phyloP scores from a whole-genome alignment of 2,329 filamentous ascomycete species.

The Botrytis deweyae region DNA sequence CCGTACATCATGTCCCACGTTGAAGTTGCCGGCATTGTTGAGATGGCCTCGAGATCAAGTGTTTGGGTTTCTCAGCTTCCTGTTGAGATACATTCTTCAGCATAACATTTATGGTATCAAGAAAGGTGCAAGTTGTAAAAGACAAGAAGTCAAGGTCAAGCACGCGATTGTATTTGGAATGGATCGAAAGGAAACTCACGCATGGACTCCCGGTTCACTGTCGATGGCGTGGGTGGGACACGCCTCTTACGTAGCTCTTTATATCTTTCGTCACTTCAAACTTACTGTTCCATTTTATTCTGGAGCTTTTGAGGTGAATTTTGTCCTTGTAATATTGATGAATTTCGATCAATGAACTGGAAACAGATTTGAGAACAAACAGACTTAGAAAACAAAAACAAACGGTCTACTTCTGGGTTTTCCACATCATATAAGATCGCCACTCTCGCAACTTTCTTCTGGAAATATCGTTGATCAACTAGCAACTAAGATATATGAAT shows the following conservation, averaged over 20 bases:
- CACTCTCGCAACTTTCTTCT: neutral
- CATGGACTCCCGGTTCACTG: neutral
- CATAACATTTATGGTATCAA: neutral
- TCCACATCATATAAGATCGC: neutral
- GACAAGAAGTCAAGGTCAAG: neutral
- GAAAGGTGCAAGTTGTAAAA: neutral
- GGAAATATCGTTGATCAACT: neutral
- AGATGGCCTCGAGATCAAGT: neutral
- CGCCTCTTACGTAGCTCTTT: neutral
- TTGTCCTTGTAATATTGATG: neutral
- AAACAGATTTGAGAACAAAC: neutral
- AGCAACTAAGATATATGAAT: neutral
- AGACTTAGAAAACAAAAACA: neutral
- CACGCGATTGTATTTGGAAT: neutral
- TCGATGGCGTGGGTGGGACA: neutral
- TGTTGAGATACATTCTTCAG: constrained; percentile 3
- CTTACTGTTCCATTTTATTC: neutral
- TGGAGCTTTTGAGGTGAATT: neutral
- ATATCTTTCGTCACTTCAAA: neutral
- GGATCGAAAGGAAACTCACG: constrained; percentile 1
- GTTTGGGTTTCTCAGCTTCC: neutral
- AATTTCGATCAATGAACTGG: neutral
- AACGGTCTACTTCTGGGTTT: neutral
- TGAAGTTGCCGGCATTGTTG: neutral
- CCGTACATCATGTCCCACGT: neutral